These are phyloP conservation scores for Dalechampia spathulata DNA, from an alignment of 441 rosid genomes.

Conservation along the genomic window DNA sequence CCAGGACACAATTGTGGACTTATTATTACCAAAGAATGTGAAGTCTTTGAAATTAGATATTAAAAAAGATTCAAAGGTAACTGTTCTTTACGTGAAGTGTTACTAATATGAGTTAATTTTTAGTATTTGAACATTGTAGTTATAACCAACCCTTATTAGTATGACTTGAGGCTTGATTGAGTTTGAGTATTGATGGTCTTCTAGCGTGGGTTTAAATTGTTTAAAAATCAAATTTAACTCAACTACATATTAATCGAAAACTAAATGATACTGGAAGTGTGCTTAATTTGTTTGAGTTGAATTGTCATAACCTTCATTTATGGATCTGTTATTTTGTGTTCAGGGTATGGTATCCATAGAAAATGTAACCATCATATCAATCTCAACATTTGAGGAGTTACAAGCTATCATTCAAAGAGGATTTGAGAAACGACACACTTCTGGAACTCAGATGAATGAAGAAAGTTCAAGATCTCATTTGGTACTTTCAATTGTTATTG, in stretches of 20 bases:
- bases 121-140: neutral
- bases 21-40: conserved; percentile 61
- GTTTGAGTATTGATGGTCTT: too few relatives aligned
- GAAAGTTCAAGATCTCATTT: conserved; percentile 96
- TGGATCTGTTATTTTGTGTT: conserved; percentile 12
- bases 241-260: too few relatives aligned
- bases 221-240: too few relatives aligned
- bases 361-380: conserved; percentile 65
- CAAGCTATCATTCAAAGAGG: conserved; percentile 66
- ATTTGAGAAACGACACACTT: conserved; percentile 73
- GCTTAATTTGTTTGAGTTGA: too few relatives aligned
- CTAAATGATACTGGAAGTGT: too few relatives aligned
- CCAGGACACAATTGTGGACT: conserved; percentile 90
- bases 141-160: too few relatives aligned
- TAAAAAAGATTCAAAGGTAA: conserved; percentile 89
- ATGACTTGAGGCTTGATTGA: too few relatives aligned
- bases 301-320: neutral
- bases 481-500: conserved; percentile 78
- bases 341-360: conserved; percentile 94
- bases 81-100: neutral
- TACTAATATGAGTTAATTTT: neutral
- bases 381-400: conserved; percentile 72
- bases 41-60: conserved; percentile 73
- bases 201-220: neutral
- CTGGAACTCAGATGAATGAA: conserved; percentile 94